Percentiles rank a stretch among this genome's conserved stretches.
Evolutionary conservation across 805 yeast genomes (phyloP).

Genomic region (Pichia exigua): DNA sequence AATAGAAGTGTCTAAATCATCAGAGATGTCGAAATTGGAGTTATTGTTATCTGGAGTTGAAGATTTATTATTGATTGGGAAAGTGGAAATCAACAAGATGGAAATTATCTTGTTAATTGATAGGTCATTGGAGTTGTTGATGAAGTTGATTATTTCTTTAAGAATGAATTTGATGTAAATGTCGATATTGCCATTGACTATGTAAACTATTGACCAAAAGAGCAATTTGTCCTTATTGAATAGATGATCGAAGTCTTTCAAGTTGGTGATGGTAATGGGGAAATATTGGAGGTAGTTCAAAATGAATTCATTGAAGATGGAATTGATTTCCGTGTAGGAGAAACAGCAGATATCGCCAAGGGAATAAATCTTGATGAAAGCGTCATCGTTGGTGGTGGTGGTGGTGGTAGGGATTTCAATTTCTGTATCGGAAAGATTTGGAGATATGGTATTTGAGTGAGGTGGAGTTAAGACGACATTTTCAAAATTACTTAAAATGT

Average conservation of each 20-base stretch:
- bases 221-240: slow-evolving; percentile 18
- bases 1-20: slow-evolving; percentile 15
- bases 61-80: slow-evolving; percentile 15
- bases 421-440: slow-evolving; percentile 13
- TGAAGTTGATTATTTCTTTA: slow-evolving; percentile 9
- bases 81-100: slow-evolving; percentile 20
- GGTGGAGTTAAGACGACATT: not conserved
- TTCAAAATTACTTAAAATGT: slow-evolving; percentile 4
- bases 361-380: slow-evolving; percentile 3
- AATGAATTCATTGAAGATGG: slow-evolving; percentile 17
- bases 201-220: slow-evolving; percentile 28
- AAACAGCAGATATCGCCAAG: slow-evolving; percentile 8
- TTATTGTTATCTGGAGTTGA: not conserved
- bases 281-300: slow-evolving; percentile 11
- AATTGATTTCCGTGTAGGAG: slow-evolving; percentile 10
- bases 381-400: not conserved
- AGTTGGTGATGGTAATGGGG: slow-evolving; percentile 23
- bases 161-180: slow-evolving; percentile 15
- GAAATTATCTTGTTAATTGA: slow-evolving; percentile 4
- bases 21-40: slow-evolving; percentile 6
- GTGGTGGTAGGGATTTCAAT: not conserved
- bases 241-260: slow-evolving; percentile 10
- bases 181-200: slow-evolving; percentile 13
- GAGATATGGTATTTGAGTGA: slow-evolving; percentile 6
- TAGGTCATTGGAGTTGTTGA: not conserved